Base-by-base conservation (phyloP, 225 moss, liverwort and hornwort genomes). In the Marchantia polymorpha region DNA sequence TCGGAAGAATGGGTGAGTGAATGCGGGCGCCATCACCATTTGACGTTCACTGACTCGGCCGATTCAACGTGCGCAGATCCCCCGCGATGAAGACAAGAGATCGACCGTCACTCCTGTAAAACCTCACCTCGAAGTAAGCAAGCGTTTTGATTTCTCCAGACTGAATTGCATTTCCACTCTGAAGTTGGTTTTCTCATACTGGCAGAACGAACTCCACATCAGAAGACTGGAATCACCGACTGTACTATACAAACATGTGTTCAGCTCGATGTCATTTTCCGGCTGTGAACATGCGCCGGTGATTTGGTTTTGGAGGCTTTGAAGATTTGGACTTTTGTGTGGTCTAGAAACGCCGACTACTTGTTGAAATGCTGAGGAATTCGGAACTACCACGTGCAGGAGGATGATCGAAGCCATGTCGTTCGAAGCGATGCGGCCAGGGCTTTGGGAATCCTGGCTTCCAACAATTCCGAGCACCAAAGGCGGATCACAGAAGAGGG, bases 391-490 rank as follows among this genome's bases (percentile, higher is more conserved):
- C 39, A 39, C 39, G 39, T 55, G 64, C 77, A 69, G 31, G 87
- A 82, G 59, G 51, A 47, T 30, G 69, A 64, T 15, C 67, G 64
- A 54, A 80, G 82, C 52, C 84, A 87, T 64, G 87, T n/a, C n/a
- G n/a, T n/a, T n/a, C 73, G 64, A 55, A 80, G 82, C 52, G 87
- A 87, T 65, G 87, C 82, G 60, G 84, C 87, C 20, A 84, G 74
- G 73, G 84, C 80, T 27, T 20, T 87, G 71, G 77, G 87, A 80
- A 80, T 77, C 20, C 46, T 87, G 55, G 77, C 87, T 6, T 26
- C 7, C 0, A 68, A 80, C 73, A 80, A 77, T 22, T 8, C 51
- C 7, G 25, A 6, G 68, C 75, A 82, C 78, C 84, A 84, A 46
- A 27, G 78, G 0, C 64, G 9, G 10, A 84, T 87, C 12, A 80